Base-by-base conservation (phyloP, 371 early-diverging fungal genomes). In the Nematocida sp. region DNA sequence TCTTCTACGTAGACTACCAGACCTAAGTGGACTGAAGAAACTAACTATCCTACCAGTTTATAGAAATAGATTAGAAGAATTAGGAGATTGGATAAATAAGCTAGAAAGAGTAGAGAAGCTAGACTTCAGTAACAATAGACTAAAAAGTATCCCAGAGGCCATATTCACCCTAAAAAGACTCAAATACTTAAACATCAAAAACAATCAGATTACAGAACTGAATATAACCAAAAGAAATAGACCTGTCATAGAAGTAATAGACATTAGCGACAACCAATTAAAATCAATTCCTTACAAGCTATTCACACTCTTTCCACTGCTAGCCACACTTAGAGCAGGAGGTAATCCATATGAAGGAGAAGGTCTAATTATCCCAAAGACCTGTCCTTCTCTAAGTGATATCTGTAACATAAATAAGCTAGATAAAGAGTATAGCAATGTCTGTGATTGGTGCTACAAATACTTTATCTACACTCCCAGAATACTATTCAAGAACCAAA, bases 1-100 rank as follows among this genome's bases (percentile, higher is more conserved):
- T 78, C 65, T 79, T 9, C 64, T 89, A 0, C 63, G 67, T 17
- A 67, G 75, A 0, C 75, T 89, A 0, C 89, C 89, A 2, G 78
- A 79, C 19, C 47, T 84, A n/a, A 61, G 65, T 23, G 74, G 51
- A 17, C 58, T 81, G 32, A 77, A 52, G 29, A 75, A 60, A 31
- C 80, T 84, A 19, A 78, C 77, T 46, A 82, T 84, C 11, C 79
- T 84, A 23, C 82, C 84, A 13, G 66, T 82, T 15, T 84, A 81
- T 54, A 79, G 80, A 63, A 84, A 84, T 61, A 58, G 76, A 21
- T 21, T 83, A 11, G 61, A 54, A 35, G 49, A 48, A 37, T 46
- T 83, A 7, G 65, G 74, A 31, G 19, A 55, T 25, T 62, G 80
- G 55, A 43, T 79, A 21, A 11, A 49, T 23, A 43, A 61, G 40